Evolutionary conservation across 164 flowering plant species (phyloP).

Genomic region (Taxillus chinensis): DNA sequence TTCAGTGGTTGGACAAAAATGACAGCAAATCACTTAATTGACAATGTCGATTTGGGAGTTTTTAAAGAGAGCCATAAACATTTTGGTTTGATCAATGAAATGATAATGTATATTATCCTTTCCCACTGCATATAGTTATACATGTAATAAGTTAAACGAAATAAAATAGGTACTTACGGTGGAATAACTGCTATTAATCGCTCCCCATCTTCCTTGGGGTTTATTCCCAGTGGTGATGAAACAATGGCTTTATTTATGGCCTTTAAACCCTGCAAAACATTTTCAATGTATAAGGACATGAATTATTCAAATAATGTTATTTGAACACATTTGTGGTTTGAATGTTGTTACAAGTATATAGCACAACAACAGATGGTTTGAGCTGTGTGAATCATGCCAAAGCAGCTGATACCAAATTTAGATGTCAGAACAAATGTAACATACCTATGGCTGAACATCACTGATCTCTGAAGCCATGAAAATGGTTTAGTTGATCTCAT

Average conservation of each 20-base stretch:
- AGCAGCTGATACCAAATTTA: background rate
- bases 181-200: conserved; percentile 72
- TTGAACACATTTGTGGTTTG: background rate
- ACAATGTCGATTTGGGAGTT: too few species aligned
- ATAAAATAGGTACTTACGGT: conserved; percentile 46
- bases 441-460: too few species aligned
- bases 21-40: too few species aligned
- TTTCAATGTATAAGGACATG: background rate
- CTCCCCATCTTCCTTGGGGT: conserved; percentile 68
- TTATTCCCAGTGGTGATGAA: conserved; percentile 80
- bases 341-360: background rate
- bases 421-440: too few species aligned
- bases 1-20: too few species aligned
- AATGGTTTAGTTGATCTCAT: too few species aligned
- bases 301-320: background rate
- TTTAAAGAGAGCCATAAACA: too few species aligned
- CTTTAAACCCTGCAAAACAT: conserved; percentile 50
- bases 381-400: background rate
- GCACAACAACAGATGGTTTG: background rate
- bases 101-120: too few species aligned
- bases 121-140: too few species aligned
- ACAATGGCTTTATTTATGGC: conserved; percentile 69
- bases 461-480: too few species aligned
- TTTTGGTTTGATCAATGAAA: too few species aligned
- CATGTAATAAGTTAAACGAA: background rate